These are phyloP conservation scores for Rhodotorula sphaerocarpa DNA, from an alignment of 768 basidiomycete genomes.

Conservation along the genomic window DNA sequence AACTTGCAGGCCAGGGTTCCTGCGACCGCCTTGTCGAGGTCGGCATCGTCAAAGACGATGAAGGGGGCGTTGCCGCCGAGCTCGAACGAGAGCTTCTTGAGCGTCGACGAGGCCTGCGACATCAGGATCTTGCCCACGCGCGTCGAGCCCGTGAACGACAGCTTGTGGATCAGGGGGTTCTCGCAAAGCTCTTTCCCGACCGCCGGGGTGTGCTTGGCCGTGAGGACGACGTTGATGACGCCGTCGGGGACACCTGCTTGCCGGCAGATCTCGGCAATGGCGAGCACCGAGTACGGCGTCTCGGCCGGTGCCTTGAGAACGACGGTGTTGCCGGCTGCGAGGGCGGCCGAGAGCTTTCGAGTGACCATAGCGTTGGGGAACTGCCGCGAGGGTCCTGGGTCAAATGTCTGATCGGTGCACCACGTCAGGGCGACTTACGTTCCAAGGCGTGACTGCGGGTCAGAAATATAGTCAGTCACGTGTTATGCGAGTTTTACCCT, in stretches of 20 bases:
- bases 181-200: conserved; percentile 92
- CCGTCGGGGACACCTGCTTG: conserved; percentile 92
- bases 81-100: conserved; percentile 51
- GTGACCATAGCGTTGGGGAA: conserved; percentile 51
- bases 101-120: conserved; percentile 40
- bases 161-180: conserved; percentile 73
- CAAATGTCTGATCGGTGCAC: no score
- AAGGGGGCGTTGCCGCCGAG: conserved; percentile 93
- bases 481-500: conserved; percentile 19
- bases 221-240: conserved; percentile 88
- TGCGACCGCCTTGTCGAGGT: conserved; percentile 82
- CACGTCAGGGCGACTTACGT: conserved; percentile 4
- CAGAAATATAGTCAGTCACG: neutral
- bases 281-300: conserved; percentile 85
- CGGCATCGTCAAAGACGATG: conserved; percentile 90
- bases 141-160: conserved; percentile 51
- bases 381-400: neutral
- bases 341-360: conserved; percentile 76
- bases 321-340: conserved; percentile 91
- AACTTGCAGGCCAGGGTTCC: conserved; percentile 51
- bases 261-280: conserved; percentile 77
- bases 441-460: conserved; percentile 40
- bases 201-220: conserved; percentile 70
- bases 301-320: conserved; percentile 94
- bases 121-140: conserved; percentile 46